Conservation (phyloP, 768 basidiomycete genomes). For the Termitomyces sp. region DNA sequence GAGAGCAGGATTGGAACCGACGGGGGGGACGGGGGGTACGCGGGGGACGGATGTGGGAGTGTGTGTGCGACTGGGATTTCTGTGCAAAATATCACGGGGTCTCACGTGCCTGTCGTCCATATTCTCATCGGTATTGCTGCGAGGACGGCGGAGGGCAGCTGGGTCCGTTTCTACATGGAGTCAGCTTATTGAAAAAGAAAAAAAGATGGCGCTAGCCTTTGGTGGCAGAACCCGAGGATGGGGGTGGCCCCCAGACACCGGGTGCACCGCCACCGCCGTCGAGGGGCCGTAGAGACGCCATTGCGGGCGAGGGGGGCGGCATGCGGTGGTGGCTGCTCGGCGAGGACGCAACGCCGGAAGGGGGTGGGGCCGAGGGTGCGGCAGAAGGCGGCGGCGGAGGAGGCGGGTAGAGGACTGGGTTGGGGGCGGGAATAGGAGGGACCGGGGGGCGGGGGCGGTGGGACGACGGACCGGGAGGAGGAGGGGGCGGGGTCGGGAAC, state of each 20-base stretch:
- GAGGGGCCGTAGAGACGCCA: conserved; percentile 26
- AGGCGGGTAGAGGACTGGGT: not conserved
- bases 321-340: conserved; percentile 5
- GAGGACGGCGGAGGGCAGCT: not conserved
- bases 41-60: conserved; percentile 2
- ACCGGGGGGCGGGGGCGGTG: not conserved
- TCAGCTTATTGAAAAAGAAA: not conserved
- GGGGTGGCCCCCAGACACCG: conserved; percentile 8
- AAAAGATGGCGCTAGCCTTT: conserved; percentile 1
- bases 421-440: not conserved
- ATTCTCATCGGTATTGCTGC: conserved; percentile 4
- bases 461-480: not conserved
- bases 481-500: not conserved
- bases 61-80: conserved; percentile 6
- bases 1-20: conserved; percentile 6
- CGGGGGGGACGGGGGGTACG: not conserved
- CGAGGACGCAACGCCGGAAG: not conserved
- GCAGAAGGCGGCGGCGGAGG: not conserved
- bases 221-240: conserved; percentile 6
- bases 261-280: conserved; percentile 5
- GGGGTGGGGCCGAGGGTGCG: not conserved
- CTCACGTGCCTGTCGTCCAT: not conserved
- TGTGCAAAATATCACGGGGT: not conserved
- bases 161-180: not conserved
- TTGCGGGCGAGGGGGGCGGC: conserved; percentile 24